Evolutionary conservation across 495 filamentous ascomycete species (phyloP).

Genomic region (Penicillium paradoxum): DNA sequence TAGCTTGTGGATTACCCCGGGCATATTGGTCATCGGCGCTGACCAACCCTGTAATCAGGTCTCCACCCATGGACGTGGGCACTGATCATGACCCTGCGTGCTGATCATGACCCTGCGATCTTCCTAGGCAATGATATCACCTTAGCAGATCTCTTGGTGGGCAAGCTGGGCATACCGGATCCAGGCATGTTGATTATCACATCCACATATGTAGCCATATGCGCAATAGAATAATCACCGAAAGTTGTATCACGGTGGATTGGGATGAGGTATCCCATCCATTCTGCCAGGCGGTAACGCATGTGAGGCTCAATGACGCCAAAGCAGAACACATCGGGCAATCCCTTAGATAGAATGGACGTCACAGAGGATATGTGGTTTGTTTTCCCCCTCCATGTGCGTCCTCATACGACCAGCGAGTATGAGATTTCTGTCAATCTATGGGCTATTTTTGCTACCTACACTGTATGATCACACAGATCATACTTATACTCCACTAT

Average conservation of each 20-base stretch:
- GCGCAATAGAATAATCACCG: neutral
- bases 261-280: neutral
- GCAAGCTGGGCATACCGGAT: neutral
- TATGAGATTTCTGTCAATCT: too few species aligned
- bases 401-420: too few species aligned
- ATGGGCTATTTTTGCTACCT: too few species aligned
- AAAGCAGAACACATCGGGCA: neutral
- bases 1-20: neutral
- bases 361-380: too few species aligned
- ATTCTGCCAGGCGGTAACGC: conserved; percentile 4
- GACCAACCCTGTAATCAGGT: conserved; percentile 20
- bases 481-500: too few species aligned
- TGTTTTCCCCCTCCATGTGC: too few species aligned
- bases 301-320: neutral
- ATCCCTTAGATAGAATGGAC: too few species aligned
- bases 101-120: neutral
- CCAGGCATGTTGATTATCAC: neutral
- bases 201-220: neutral
- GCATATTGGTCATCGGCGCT: conserved; percentile 11
- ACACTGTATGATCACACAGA: too few species aligned
- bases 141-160: conserved; percentile 8
- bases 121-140: conserved; percentile 13
- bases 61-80: too few species aligned
- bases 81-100: neutral
- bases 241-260: conserved; percentile 9